Conservation (phyloP, 116 monocot genomes). For the Papilionanthe hybrid region DNA sequence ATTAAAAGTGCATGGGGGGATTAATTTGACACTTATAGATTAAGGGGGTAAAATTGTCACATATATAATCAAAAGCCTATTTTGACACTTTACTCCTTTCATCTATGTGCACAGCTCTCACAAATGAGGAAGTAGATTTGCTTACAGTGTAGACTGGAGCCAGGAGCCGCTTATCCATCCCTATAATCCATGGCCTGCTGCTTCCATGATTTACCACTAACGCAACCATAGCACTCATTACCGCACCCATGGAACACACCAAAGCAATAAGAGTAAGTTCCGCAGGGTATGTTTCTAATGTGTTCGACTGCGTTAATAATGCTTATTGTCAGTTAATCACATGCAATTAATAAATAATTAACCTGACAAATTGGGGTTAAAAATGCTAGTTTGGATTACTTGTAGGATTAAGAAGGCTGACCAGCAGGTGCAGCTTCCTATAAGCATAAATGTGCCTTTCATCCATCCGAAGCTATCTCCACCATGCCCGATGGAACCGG, state of each 20-base stretch:
- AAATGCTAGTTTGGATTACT: constrained; percentile 20
- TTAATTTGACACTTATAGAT: too few species aligned
- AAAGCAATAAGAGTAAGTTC: constrained; percentile 39
- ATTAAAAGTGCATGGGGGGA: too few species aligned
- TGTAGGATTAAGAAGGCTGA: constrained; percentile 67
- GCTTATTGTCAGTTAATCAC: not conserved
- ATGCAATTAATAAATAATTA: not conserved
- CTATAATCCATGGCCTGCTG: constrained; percentile 29
- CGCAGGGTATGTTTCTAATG: constrained; percentile 43
- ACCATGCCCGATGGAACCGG: not conserved
- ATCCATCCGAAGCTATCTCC: constrained; percentile 27
- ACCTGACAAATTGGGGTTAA: not conserved
- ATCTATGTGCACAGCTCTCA: too few species aligned
- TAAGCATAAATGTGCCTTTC: constrained; percentile 51
- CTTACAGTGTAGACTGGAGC: constrained; percentile 41
- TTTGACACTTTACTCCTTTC: too few species aligned
- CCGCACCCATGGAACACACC: constrained; percentile 34
- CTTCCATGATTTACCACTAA: constrained; percentile 22
- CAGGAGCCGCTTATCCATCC: constrained; percentile 38
- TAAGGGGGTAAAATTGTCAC: too few species aligned
- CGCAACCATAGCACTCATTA: constrained; percentile 21
- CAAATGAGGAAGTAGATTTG: not conserved
- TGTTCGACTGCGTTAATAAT: constrained; percentile 34
- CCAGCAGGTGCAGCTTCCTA: constrained; percentile 60
- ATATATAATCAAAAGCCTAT: too few species aligned